Evolutionary conservation across 768 basidiomycete species (phyloP), one percentile per base, ranked within the genome.

Genomic region (Sporobolomyces pararoseus): DNA sequence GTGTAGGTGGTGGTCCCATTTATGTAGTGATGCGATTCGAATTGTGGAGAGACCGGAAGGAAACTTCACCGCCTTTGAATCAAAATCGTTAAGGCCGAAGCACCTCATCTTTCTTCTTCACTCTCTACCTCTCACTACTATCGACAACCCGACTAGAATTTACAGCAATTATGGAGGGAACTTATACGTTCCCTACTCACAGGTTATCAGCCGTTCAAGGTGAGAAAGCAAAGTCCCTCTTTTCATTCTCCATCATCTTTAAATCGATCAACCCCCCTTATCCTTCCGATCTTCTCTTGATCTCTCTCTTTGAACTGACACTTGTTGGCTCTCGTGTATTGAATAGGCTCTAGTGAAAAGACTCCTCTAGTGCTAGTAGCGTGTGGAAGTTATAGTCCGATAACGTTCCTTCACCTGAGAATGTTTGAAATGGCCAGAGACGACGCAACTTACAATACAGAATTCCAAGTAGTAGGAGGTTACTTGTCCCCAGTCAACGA

Each of bases 381-480:
- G 53, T 99, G 96, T 78, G 96, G 97, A 71, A 75, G 51, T 65
- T 78, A 75, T 51, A 53, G 59, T 14, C 69, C 73, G 31, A 32
- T 61, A 31, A 77, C 76, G 12, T 75, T 74, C 63, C 63, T 74
- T 31, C 74, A 71, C 73, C 79, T 79, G 19, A 90, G 96, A 75
- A 97, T 99, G 93, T 99, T 98, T 81, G 96, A 98, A 79, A 98
- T 99, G 96, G 96, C 95, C 65, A 89, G 89, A 81, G 96, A 98
- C 83, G 93, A 92, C 77, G 86, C 90, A 62, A 86, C 91, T 60
- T 89, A 92, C 76, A 91, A 93, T 79, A 92, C 91, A 55, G 83
- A 89, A 73, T 96, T 90, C 77, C 91, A 96, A 80, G 90, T 99
- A 75, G 84, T 97, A 76, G 96, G 89, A 32, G 93, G 92, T 3